A percentile compares a stretch with the other conserved stretches of the same genome.
Evolutionary conservation across 768 basidiomycete species (phyloP).

Genomic region (Crucibulum laeve): DNA sequence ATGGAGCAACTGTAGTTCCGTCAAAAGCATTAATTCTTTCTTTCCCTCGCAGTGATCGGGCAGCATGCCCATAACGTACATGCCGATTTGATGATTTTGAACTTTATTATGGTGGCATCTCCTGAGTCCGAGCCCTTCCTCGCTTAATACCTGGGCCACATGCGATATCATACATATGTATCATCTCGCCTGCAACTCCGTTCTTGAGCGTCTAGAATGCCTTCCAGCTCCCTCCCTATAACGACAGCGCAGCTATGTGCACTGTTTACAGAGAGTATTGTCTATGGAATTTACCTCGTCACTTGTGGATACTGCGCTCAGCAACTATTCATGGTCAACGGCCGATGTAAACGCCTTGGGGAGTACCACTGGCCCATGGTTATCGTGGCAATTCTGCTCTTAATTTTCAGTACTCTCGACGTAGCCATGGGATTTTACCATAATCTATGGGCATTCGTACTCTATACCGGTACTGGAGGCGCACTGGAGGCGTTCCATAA

Average conservation of each 20-base stretch:
- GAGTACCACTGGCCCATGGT: slow-evolving; percentile 9
- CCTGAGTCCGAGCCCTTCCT: too few species aligned
- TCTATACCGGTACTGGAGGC: slow-evolving; percentile 6
- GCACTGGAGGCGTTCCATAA: slow-evolving; percentile 6
- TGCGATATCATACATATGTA: too few species aligned
- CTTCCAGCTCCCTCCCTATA: too few species aligned
- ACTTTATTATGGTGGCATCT: too few species aligned
- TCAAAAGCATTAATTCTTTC: too few species aligned
- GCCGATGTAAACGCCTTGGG: slow-evolving; percentile 1
- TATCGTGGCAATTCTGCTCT: slow-evolving; percentile 3
- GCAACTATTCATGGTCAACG: slow-evolving; percentile 1
- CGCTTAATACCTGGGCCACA: too few species aligned
- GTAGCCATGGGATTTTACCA: slow-evolving; percentile 4
- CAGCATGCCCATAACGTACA: too few species aligned
- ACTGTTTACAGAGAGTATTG: slow-evolving; percentile 8
- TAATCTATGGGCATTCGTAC: slow-evolving; percentile 10
- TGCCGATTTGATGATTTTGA: too few species aligned
- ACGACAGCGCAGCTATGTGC: slow-evolving; percentile 3
- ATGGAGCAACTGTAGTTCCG: too few species aligned
- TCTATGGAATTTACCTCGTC: slow-evolving; percentile 12
- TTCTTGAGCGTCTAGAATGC: too few species aligned
- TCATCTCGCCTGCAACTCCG: too few species aligned
- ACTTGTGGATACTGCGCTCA: slow-evolving; percentile 5
- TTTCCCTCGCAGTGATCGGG: too few species aligned
- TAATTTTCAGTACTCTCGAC: slow-evolving; percentile 8